Evolutionary conservation across 108 stramenopile genomes (phyloP), one percentile per base, ranked within the genome.

Genomic region (Schizochytrium sp.): DNA sequence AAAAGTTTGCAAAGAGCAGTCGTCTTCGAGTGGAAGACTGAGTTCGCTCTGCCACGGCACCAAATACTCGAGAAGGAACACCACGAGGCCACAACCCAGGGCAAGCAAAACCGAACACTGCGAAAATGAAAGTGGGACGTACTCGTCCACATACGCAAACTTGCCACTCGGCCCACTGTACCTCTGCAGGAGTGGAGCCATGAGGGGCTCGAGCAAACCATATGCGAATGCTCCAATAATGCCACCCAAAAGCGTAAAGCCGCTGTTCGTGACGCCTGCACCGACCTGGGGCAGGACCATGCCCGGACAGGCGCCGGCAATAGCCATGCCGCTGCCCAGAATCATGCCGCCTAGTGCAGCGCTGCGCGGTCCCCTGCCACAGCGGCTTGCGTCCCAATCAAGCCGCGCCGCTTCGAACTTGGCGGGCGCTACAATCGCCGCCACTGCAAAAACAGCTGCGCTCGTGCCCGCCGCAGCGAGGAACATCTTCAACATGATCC

Each of bases 401-500:
- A n/a, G 44, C 5, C 43, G 41, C 59, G 88, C 44, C 16, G 16
- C 63, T n/a, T 88, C 23, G 59, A 88, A 88, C 29, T 60, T n/a
- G 23, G 60, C 19, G 5, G 88, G 60, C 88, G 58, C 59, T n/a
- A 60, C 5, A 19, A n/a, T 5, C n/a, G 59, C 44, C 44, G n/a
- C n/a, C 18, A 58, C 23, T 3, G 41, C 45, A 2, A 60, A 60
- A 8, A 43, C 88, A 28, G 47, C n/a, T 6, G 88, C 60, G 44
- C 21, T 44, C 51, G 57, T 57, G 59, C 88, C 88, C 58, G 41
- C 57, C 5, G 88, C 88, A 1, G 29, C 60, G 5, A 88, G 23
- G 88, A 88, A 88, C 88, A 88, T 88, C 14, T 88, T 88, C 23
- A 88, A 44, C 88, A 88, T 88, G 60, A 88, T 59, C 14, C 18